Evolutionary conservation across 345 rosid genomes (phyloP), one percentile per base, ranked within the genome.

Genomic region (Lumnitzera racemosa): DNA sequence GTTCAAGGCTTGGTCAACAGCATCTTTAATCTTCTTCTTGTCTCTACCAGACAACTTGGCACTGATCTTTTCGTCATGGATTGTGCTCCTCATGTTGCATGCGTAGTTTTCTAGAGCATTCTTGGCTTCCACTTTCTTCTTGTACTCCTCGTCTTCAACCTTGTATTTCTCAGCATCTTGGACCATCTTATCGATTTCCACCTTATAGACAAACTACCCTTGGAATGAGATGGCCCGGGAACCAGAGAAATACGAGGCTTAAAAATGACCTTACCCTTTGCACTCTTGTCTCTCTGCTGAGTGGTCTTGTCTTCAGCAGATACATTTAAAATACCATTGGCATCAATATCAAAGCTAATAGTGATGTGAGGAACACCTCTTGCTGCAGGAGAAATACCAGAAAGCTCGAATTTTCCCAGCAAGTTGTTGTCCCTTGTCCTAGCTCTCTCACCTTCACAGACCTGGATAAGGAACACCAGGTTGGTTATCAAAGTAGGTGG

Each of bases 311-410:
- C 72, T 54, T 77, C 73, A 0, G 78, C 81, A 0, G 75, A 67
- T 8, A 77, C 78, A 1, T 70, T 73, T 58, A 77, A 55, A 60
- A 70, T 77, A 23, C 78, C 73, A 1, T 72, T 63, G 0, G 77
- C 80, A 57, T 76, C 80, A 0, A 72, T 66, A 36, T 72, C 80
- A 13, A 73, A 76, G 72, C 77, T 67, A 46, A 73, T 73, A 0
- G 67, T 73, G 51, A 77, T 77, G 24, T 77, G 81, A 10, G 78
- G 81, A n/a, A 73, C 75, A 15, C 81, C 81, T 53, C 74, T 51
- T 10, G 78, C 75, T 2, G 81, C 81, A 2, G 81, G 81, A 7
- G 78, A 75, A 56, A 77, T 77, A 53, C 77, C 73, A 2, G 81
- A 73, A 15, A 77, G 72, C 70, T 72, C 77, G 24, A 77, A 73